A percentile compares a stretch with the other conserved stretches of the same genome.
Conservation (phyloP, 108 stramenopile species). For the Seminavis robusta region DNA sequence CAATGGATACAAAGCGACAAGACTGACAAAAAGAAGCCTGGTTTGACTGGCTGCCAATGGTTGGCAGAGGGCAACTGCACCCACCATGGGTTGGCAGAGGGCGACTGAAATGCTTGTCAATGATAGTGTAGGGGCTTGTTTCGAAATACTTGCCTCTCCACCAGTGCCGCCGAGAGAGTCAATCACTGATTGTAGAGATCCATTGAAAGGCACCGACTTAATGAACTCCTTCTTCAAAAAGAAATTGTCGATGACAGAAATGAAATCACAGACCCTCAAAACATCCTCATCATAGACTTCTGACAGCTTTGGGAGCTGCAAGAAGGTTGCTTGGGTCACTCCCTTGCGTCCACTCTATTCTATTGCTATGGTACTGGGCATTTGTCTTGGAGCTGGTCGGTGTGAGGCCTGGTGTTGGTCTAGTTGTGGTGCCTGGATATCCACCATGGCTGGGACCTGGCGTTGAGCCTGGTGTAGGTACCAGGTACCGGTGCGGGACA, state of each 20-base stretch:
- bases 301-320: constrained; percentile 60
- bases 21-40: constrained; percentile 59
- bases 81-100: too few relatives aligned
- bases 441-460: too few relatives aligned
- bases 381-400: too few relatives aligned
- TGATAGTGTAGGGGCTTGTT: constrained; percentile 40
- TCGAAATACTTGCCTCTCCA: constrained; percentile 18
- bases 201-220: constrained; percentile 47
- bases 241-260: constrained; percentile 62
- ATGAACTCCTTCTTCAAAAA: constrained; percentile 43
- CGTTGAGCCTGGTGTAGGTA: too few relatives aligned
- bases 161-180: constrained; percentile 33
- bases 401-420: too few relatives aligned
- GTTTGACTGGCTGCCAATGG: constrained; percentile 59
- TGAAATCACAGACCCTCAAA: constrained; percentile 75
- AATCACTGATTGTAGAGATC: constrained; percentile 65
- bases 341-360: constrained; percentile 3
- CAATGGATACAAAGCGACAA: constrained; percentile 56
- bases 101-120: constrained; percentile 60
- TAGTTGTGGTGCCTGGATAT: too few relatives aligned
- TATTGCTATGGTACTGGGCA: too few relatives aligned
- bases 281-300: constrained; percentile 70
- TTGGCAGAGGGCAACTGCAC: too few relatives aligned
- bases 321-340: too few relatives aligned
- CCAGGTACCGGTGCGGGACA: too few relatives aligned